Evolutionary conservation across 768 basidiomycete genomes (phyloP).

Genomic region (Boletus subparvulus): DNA sequence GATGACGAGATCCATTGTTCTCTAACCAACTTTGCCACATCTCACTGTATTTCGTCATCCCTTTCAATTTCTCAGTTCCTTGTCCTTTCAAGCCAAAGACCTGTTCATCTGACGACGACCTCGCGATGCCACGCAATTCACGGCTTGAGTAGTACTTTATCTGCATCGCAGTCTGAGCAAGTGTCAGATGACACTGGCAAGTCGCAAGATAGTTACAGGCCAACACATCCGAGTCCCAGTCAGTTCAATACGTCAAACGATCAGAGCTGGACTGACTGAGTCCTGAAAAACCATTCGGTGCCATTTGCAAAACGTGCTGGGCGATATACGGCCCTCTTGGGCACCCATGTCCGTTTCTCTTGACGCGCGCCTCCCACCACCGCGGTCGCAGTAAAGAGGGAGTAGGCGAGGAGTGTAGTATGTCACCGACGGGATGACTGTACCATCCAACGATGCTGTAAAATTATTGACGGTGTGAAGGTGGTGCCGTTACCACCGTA

Average conservation of each 20-base stretch:
- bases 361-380: background rate
- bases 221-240: background rate
- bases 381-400: constrained; percentile 36
- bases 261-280: constrained; percentile 33
- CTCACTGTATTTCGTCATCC: constrained; percentile 30
- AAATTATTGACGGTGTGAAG: background rate
- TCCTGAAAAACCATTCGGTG: constrained; percentile 45
- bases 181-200: constrained; percentile 36
- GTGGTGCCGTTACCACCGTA: constrained; percentile 18
- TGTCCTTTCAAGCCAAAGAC: constrained; percentile 28
- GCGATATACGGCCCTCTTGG: constrained; percentile 31
- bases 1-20: constrained; percentile 35
- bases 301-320: constrained; percentile 44
- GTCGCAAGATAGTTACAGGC: background rate
- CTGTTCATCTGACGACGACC: constrained; percentile 38
- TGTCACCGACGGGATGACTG: constrained; percentile 25
- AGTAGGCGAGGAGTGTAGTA: constrained; percentile 40
- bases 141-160: constrained; percentile 39
- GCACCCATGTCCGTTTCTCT: constrained; percentile 14
- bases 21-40: constrained; percentile 43
- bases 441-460: constrained; percentile 3
- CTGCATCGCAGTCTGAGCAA: constrained; percentile 31
- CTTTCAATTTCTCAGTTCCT: constrained; percentile 7
- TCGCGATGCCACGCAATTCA: constrained; percentile 41
- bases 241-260: background rate